Base-by-base conservation (phyloP, 2,329 filamentous ascomycete species). In the Raffaelea albimanens region DNA sequence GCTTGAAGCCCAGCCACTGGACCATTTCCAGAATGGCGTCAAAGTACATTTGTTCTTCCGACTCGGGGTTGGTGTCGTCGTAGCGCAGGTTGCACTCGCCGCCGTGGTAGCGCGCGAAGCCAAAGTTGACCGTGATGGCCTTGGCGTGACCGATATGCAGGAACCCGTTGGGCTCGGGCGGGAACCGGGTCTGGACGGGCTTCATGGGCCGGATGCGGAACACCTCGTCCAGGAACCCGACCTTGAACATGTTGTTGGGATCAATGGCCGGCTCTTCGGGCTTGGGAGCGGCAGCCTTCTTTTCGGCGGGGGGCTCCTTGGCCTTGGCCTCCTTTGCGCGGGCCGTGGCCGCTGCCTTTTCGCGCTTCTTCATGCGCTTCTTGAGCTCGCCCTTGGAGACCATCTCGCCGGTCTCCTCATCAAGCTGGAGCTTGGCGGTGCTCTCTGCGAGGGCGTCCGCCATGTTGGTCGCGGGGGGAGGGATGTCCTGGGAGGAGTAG, bases 61-160 rank as follows among this genome's bases (percentile, higher is more conserved):
- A 87, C 54, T 90, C 87, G 1, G 93, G 93, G 63, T 97, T 97
- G 14, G 93, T 97, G 59, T 97, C 93, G 63, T 97, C 93, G 47
- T 50, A 57, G 18, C 52, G 53, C 19, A 56, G 51, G 39, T 41
- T 43, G 43, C 50, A 8, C 52, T 82, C 72, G 50, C 91, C 91
- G 34, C 84, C 85, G 61, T 95, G 86, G 60, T 83, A 82, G 59
- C 78, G 80, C 14, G 93, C 91, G 62, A 96, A 97, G 7, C 91
- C 91, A 67, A 97, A 97, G 67, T 97, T 95, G 65, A 97, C 81
- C 0, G 88, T 85, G 63, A 97, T 96, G 20, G 93, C 91, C 70
- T 97, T 97, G 55, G 85, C 86, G 62, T 97, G 93, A 19, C 91
- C 91, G 56, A 97, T 85, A 61, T 96, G 90, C 11, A 96, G 76